These are phyloP conservation scores for Suillus subalutaceus DNA, from an alignment of 768 basidiomycete genomes.

Conservation along the genomic window DNA sequence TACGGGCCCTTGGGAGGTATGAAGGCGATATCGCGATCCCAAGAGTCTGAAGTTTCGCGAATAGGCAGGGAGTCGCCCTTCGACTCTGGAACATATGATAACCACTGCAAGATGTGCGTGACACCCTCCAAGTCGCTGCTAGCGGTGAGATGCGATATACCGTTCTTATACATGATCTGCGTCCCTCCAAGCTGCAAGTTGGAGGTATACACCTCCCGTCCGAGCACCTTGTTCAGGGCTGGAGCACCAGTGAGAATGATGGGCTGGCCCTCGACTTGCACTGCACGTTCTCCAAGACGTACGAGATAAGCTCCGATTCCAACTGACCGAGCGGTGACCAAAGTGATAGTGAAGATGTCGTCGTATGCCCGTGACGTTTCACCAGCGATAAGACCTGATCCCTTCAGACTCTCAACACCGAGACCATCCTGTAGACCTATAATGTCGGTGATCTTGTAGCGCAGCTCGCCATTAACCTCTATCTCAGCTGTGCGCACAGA, in stretches of 20 bases:
- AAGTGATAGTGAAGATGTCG: slow-evolving; percentile 99
- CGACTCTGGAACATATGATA: slow-evolving; percentile 88
- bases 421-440: slow-evolving; percentile 98
- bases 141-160: slow-evolving; percentile 95
- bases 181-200: slow-evolving; percentile 98
- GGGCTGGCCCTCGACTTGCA: slow-evolving; percentile 98
- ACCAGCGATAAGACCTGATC: slow-evolving; percentile 97
- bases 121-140: slow-evolving; percentile 96
- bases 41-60: slow-evolving; percentile 69
- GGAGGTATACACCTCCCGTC: slow-evolving; percentile 98
- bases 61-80: slow-evolving; percentile 83
- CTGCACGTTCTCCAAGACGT: slow-evolving; percentile 94
- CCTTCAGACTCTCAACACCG: slow-evolving; percentile 93
- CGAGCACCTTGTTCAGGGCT: slow-evolving; percentile 98
- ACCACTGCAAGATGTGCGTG: slow-evolving; percentile 90
- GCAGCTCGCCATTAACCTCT: slow-evolving; percentile 81
- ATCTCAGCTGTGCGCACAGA: slow-evolving; percentile 84
- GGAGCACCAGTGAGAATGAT: slow-evolving; percentile 98
- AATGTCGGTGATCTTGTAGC: slow-evolving; percentile 94
- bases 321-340: slow-evolving; percentile 97
- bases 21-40: slow-evolving; percentile 94
- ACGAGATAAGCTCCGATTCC: slow-evolving; percentile 99
- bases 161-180: slow-evolving; percentile 99
- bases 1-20: slow-evolving; percentile 92
- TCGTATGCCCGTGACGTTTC: slow-evolving; percentile 99